Conservation (phyloP, 768 basidiomycete genomes). For the Pulveroboletus ravenelii region DNA sequence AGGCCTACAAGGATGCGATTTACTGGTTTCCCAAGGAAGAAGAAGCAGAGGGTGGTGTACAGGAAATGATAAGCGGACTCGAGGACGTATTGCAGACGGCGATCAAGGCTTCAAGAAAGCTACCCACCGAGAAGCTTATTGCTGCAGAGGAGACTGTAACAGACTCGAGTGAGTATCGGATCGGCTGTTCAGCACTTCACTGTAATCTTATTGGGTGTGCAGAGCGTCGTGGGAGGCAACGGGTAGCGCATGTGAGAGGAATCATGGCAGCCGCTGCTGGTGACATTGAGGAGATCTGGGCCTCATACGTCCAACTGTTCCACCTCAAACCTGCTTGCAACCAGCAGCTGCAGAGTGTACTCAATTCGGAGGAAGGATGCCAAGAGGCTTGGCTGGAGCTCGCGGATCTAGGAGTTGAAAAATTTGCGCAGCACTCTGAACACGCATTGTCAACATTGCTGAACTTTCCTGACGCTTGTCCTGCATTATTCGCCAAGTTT, state of each 20-base stretch:
- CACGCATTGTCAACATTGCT: neutral
- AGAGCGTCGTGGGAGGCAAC: neutral
- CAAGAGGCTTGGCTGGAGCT: neutral
- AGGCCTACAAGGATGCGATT: neutral
- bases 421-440: neutral
- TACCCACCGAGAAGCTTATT: neutral
- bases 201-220: no score
- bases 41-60: constrained; percentile 2
- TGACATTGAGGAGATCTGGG: constrained; percentile 9
- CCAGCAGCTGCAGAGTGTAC: neutral
- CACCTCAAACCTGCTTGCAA: neutral
- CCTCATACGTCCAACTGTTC: constrained; percentile 1
- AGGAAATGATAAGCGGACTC: constrained; percentile 6
- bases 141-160: neutral
- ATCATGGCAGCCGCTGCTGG: neutral
- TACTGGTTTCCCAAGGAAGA: constrained; percentile 8
- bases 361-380: neutral
- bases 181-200: no score
- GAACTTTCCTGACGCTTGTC: neutral
- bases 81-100: neutral
- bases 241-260: neutral
- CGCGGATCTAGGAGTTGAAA: constrained; percentile 1
- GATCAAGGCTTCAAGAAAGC: constrained; percentile 1
- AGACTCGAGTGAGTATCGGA: neutral
- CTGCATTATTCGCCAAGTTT: constrained; percentile 1